Conservation (phyloP, 257 asterid genomes). For the Nicotiana obtusifolia region DNA sequence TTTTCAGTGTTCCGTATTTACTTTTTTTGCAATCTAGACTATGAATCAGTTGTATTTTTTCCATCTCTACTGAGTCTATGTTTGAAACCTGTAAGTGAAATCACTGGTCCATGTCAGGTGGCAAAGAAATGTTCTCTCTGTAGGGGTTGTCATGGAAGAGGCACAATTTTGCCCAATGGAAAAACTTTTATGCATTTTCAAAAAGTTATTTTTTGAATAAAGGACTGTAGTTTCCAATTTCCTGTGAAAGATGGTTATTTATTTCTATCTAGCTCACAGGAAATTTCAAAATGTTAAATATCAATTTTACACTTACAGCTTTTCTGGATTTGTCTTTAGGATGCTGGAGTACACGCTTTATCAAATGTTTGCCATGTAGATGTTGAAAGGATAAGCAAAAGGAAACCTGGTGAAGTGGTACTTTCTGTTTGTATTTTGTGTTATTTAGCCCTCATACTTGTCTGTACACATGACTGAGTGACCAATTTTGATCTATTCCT, state of each 20-base stretch:
- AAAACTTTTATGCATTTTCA: not conserved
- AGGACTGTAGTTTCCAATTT: not conserved
- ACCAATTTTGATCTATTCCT: not conserved
- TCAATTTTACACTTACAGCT: not conserved
- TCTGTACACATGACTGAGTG: not conserved
- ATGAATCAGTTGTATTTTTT: not conserved
- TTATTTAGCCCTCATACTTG: not conserved
- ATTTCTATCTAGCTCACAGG: not conserved
- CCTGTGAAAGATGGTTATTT: not conserved
- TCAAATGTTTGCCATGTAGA: slow-evolving; percentile 93
- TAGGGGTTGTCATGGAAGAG: not conserved
- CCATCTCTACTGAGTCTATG: not conserved
- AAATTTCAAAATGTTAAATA: not conserved
- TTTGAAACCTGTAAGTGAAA: not conserved
- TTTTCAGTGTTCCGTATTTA: not conserved
- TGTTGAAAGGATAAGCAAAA: slow-evolving; percentile 88
- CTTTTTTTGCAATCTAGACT: not conserved
- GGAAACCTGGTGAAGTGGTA: slow-evolving; percentile 92
- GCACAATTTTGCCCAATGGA: not conserved
- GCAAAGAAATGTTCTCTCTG: not conserved
- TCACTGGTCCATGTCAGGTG: not conserved
- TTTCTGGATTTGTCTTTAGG: slow-evolving; percentile 33
- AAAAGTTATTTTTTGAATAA: not conserved
- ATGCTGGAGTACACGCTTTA: slow-evolving; percentile 91
- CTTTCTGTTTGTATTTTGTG: slow-evolving; percentile 9